phyloP scores from a whole-genome alignment of 2,329 filamentous ascomycete species.

The Fusarium virguliforme region DNA sequence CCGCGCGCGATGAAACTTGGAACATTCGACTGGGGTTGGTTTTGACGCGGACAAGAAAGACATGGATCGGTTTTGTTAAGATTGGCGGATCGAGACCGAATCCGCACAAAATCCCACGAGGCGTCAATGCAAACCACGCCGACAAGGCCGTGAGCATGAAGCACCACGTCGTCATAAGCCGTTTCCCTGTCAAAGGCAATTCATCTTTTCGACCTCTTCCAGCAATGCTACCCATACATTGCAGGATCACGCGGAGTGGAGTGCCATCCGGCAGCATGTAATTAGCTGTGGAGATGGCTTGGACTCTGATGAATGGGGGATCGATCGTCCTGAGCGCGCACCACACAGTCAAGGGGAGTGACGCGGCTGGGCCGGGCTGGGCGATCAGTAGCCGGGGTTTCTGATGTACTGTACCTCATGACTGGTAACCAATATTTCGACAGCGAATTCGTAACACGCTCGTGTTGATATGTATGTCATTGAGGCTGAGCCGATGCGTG shows the following conservation, averaged over 20 bases:
- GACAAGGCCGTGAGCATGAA: constrained; percentile 20
- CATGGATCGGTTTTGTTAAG: constrained; percentile 14
- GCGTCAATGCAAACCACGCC: constrained; percentile 27
- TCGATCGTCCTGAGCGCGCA: constrained; percentile 37
- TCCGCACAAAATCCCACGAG: constrained; percentile 6
- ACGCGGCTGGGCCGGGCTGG: constrained; percentile 37
- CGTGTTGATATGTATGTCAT: constrained; percentile 9
- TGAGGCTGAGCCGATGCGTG: not conserved
- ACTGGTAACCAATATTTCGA: constrained; percentile 2
- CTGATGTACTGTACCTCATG: constrained; percentile 25
- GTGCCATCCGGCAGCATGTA: constrained; percentile 35
- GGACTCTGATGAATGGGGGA: constrained; percentile 29
- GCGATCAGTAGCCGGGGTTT: constrained; percentile 36
- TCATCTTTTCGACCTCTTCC: constrained; percentile 18
- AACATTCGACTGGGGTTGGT: constrained; percentile 28
- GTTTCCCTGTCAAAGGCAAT: constrained; percentile 5
- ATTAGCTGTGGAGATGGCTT: constrained; percentile 44
- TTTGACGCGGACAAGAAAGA: constrained; percentile 19
- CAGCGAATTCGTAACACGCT: constrained; percentile 20
- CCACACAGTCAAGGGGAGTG: constrained; percentile 29
- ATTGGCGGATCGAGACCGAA: constrained; percentile 27
- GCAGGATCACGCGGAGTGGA: constrained; percentile 35
- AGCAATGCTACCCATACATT: constrained; percentile 32
- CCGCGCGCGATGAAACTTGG: constrained; percentile 36
- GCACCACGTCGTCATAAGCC: constrained; percentile 26